These are phyloP conservation scores for Effrenium voratum DNA, from an alignment of 73 alveolate species.

Conservation along the genomic window DNA sequence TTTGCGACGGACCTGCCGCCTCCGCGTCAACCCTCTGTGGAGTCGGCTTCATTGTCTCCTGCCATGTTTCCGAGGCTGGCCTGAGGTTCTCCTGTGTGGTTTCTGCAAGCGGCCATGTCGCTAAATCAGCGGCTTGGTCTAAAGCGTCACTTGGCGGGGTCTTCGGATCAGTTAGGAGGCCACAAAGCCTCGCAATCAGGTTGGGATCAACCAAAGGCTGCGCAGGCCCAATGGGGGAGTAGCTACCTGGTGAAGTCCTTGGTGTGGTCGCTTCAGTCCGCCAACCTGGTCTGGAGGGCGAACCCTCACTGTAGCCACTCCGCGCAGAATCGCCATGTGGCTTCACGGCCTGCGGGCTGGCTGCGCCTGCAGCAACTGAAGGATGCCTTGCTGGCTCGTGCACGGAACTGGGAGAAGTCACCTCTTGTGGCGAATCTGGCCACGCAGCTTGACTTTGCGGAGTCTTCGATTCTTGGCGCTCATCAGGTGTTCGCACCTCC, in stretches of 20 bases:
- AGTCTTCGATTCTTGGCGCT: too few relatives aligned
- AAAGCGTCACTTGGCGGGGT: constrained; percentile 24
- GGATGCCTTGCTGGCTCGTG: background rate
- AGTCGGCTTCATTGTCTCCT: too few relatives aligned
- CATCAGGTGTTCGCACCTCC: too few relatives aligned
- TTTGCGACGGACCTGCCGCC: too few relatives aligned
- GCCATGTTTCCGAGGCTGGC: constrained; percentile 17
- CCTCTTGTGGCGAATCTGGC: background rate
- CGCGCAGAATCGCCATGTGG: constrained; percentile 12
- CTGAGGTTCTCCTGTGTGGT: background rate
- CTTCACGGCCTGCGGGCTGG: constrained; percentile 24
- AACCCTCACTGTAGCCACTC: constrained; percentile 39
- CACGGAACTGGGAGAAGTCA: background rate
- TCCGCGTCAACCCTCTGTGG: too few relatives aligned
- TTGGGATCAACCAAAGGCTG: background rate
- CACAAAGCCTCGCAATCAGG: background rate
- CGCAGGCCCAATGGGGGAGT: background rate
- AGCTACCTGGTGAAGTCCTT: too few relatives aligned
- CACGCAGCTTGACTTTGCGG: background rate
- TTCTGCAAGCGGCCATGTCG: too few relatives aligned
- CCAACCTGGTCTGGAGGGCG: too few relatives aligned
- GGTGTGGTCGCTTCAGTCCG: too few relatives aligned
- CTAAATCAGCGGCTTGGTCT: background rate
- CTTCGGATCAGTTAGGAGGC: constrained; percentile 17
- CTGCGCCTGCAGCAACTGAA: background rate